Evolutionary conservation across 768 basidiomycete species (phyloP).

Genomic region (Boletus speciosus): DNA sequence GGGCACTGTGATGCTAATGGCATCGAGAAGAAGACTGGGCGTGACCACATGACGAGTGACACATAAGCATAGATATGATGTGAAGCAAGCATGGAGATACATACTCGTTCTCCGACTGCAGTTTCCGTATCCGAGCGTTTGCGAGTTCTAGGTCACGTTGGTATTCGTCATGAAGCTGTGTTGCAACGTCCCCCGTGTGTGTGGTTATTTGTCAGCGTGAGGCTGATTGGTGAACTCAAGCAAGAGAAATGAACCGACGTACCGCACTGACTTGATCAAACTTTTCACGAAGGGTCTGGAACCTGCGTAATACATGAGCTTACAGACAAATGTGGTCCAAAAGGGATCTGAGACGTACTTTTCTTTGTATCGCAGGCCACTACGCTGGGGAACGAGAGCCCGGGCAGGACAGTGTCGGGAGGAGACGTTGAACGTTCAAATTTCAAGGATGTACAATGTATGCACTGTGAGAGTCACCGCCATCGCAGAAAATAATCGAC

Average conservation of each 20-base stretch:
- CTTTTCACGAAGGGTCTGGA: conserved; percentile 31
- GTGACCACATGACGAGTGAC: not conserved
- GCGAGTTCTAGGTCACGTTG: conserved; percentile 27
- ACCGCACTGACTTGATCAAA: conserved; percentile 33
- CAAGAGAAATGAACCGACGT: conserved; percentile 5
- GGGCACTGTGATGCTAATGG: conserved; percentile 32
- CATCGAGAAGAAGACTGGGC: conserved; percentile 31
- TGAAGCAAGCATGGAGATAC: not conserved
- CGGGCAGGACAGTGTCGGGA: not conserved
- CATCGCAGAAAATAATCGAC: not conserved
- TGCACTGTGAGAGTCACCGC: not conserved
- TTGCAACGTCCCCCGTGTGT: not conserved
- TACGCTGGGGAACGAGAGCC: conserved; percentile 17
- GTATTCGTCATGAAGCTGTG: conserved; percentile 23
- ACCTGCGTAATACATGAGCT: conserved; percentile 13
- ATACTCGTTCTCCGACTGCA: conserved; percentile 33
- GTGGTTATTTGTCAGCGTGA: not conserved
- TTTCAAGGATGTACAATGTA: no score
- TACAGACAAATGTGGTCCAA: not conserved
- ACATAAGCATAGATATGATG: not conserved
- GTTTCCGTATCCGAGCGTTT: conserved; percentile 26
- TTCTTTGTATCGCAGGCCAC: conserved; percentile 30
- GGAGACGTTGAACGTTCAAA: no score
- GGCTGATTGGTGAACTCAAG: not conserved
- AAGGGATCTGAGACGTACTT: conserved; percentile 18